Conservation (phyloP, 495 filamentous ascomycete genomes). For the Baudoinia panamericana region DNA sequence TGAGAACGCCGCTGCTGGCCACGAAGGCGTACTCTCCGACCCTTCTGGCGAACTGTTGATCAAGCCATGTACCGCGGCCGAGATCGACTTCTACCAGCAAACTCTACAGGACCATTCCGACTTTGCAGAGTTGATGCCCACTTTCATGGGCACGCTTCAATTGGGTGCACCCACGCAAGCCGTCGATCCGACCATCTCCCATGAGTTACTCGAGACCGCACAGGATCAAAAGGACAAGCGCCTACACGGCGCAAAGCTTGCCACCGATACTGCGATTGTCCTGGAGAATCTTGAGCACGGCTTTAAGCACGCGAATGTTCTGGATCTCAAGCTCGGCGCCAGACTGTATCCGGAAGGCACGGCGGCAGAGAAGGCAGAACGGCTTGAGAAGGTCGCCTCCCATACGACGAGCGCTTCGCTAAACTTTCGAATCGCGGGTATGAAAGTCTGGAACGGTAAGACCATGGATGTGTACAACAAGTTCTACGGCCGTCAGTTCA, state of each 20-base stretch:
- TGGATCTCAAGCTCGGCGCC: conserved; percentile 84
- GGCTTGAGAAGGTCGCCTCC: conserved; percentile 65
- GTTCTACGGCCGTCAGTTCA: conserved; percentile 69
- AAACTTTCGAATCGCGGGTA: conserved; percentile 82
- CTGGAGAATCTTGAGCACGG: conserved; percentile 74
- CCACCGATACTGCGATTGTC: conserved; percentile 67
- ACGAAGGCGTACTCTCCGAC: conserved; percentile 86
- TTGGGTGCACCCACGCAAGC: conserved; percentile 40
- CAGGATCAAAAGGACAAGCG: conserved; percentile 6
- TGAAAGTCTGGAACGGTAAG: conserved; percentile 75
- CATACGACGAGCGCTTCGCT: conserved; percentile 69
- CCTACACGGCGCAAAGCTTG: conserved; percentile 29
- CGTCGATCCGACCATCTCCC: conserved; percentile 31
- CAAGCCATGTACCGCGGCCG: conserved; percentile 80
- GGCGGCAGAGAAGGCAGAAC: conserved; percentile 55
- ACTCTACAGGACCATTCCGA: conserved; percentile 48
- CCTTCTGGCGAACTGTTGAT: conserved; percentile 73
- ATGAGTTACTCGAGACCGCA: conserved; percentile 2
- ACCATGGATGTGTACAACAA: conserved; percentile 74
- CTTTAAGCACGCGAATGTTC: conserved; percentile 77
- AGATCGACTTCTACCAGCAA: conserved; percentile 87
- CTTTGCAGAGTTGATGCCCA: conserved; percentile 69
- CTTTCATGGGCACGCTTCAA: conserved; percentile 63
- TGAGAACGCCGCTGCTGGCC: conserved; percentile 78
- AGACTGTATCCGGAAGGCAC: conserved; percentile 80